Evolutionary conservation across 352 stramenopile genomes (phyloP), one percentile per base, ranked within the genome.

Genomic region (Blastocystis hominis): DNA sequence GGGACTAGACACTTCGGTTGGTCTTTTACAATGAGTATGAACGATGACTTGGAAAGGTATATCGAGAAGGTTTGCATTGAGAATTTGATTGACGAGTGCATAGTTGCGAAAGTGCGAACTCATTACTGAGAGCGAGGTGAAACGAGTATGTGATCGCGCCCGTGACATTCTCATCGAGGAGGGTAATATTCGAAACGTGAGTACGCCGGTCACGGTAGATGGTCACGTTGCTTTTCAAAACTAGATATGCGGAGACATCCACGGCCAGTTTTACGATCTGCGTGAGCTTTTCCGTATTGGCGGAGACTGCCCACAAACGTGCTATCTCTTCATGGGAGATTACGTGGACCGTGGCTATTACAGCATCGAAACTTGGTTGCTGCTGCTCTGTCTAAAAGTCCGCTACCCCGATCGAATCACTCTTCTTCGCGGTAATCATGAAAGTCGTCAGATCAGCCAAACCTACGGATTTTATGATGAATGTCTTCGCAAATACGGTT

Each of bases 391-490:
- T 6, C 91, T 99, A 5, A 99, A 99, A 91, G 96, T 98, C 44
- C 91, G 96, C 42, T 98, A 99, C 92, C 96, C 97, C 17, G 95
- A 99, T 89, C 93, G 96, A 38, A 98, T 99, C 89, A 98, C 95
- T 44, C 90, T 99, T 3, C 98, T 99, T 87, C 94, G 97, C 30
- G 97, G 97, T 76, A 99, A 99, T 92, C 97, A 99, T 90, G 97
- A 99, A 91, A 94, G 90, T 77, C 91, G 96, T 80, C 95, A 98
- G 90, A 99, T 99, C 89, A 99, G 95, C 24, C 95, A 98, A 90
- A 95, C 98, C 6, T 99, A 99, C 90, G 97, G 97, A 38, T 99
- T 99, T 89, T 98, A 98, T 90, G 96, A 98, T 89, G 97, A 99
- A 90, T 99, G 97, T 89, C 91, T 98, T 36, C 91, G 95, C 88